A percentile compares a stretch with the other conserved stretches of the same genome.
These are phyloP conservation scores for Pezicula carpinea DNA, from an alignment of 2,329 filamentous ascomycete genomes.

Conservation along the genomic window DNA sequence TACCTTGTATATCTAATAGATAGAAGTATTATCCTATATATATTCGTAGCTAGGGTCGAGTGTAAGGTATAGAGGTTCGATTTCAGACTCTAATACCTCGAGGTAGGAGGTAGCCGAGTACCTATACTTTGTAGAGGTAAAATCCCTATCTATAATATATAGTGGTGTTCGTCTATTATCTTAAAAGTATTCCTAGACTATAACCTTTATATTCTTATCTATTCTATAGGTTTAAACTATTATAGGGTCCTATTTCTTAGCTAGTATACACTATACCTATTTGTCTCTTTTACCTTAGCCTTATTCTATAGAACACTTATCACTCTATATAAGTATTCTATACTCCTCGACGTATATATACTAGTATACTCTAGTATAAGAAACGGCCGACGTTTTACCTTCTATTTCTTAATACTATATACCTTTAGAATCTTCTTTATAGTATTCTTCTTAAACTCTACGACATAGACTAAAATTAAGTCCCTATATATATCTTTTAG, in stretches of 20 bases:
- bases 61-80: background rate
- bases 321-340: background rate
- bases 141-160: slow-evolving; percentile 8
- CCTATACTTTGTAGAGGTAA: background rate
- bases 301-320: background rate
- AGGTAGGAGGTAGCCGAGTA: background rate
- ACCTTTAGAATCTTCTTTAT: background rate
- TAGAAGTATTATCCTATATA: slow-evolving; percentile 7
- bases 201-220: slow-evolving; percentile 8
- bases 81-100: slow-evolving; percentile 1
- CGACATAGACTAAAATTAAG: background rate
- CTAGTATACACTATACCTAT: background rate
- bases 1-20: background rate
- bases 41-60: background rate
- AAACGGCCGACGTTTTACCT: background rate
- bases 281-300: background rate
- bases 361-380: background rate
- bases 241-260: background rate
- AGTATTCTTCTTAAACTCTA: background rate
- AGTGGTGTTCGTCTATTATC: background rate
- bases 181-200: slow-evolving; percentile 8
- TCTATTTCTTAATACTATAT: background rate
- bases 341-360: background rate
- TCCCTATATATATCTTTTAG: background rate
- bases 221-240: slow-evolving; percentile 3